Percentiles rank a stretch among this genome's conserved stretches.
phyloP scores from a whole-genome alignment of 768 basidiomycete genomes.

The Xerocomus potaroensis region DNA sequence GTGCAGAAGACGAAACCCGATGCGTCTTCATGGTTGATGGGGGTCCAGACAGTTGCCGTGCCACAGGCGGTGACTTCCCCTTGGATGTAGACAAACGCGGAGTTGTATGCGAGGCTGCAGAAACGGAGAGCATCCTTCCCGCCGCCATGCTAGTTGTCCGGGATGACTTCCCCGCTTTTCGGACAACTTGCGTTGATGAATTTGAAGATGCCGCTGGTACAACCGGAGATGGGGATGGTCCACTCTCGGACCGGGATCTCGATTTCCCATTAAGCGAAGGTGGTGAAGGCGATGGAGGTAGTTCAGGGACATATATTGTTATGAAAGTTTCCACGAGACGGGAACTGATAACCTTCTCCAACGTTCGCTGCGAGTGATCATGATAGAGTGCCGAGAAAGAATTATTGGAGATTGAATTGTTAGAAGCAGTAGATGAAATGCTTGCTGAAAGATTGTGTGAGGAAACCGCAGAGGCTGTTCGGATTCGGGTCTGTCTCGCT shows the following conservation, averaged over 20 bases:
- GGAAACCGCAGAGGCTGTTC: slow-evolving; percentile 54
- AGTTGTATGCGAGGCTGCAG: slow-evolving; percentile 3
- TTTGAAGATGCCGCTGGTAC: not conserved
- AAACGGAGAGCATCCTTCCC: slow-evolving; percentile 13
- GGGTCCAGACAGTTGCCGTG: slow-evolving; percentile 19
- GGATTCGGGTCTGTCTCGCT: slow-evolving; percentile 37
- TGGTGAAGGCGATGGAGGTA: slow-evolving; percentile 24
- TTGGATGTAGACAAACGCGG: slow-evolving; percentile 12
- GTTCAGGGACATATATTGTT: slow-evolving; percentile 44
- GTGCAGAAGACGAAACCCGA: slow-evolving; percentile 20
- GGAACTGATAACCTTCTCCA: slow-evolving; percentile 69
- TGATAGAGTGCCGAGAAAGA: slow-evolving; percentile 37
- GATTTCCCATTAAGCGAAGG: slow-evolving; percentile 21
- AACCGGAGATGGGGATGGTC: slow-evolving; percentile 12
- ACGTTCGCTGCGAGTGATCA: slow-evolving; percentile 60
- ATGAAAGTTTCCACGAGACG: slow-evolving; percentile 78
- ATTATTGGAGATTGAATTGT: slow-evolving; percentile 8
- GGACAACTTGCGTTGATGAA: slow-evolving; percentile 4
- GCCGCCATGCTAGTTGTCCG: slow-evolving; percentile 15
- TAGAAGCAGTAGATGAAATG: slow-evolving; percentile 4
- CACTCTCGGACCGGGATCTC: slow-evolving; percentile 26
- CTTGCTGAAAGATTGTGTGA: slow-evolving; percentile 21
- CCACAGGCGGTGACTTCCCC: slow-evolving; percentile 13
- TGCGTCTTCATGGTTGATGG: slow-evolving; percentile 18
- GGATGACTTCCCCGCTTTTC: slow-evolving; percentile 12